A percentile compares a stretch with the other conserved stretches of the same genome.
Conservation (phyloP, 768 basidiomycete species). For the Boletus pseudopeckii region DNA sequence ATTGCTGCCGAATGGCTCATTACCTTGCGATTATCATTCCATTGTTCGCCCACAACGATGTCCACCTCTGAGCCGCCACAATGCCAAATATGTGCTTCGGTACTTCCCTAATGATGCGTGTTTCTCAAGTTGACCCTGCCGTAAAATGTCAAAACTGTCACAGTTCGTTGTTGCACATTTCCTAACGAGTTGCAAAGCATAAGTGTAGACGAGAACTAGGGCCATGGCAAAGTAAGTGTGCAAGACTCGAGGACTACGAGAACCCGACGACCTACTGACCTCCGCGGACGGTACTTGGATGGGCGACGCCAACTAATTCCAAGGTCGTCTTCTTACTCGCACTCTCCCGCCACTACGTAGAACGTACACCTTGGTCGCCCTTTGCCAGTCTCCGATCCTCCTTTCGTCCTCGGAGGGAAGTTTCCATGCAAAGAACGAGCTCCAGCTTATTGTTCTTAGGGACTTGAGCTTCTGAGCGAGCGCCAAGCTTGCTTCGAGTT, state of each 20-base stretch:
- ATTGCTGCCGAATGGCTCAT: constrained; percentile 23
- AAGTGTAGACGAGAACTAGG: neutral
- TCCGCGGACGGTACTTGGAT: neutral
- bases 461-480: constrained; percentile 45
- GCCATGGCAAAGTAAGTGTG: neutral
- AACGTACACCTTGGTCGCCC: constrained; percentile 41
- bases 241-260: neutral
- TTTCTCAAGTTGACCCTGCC: neutral
- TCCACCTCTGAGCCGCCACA: constrained; percentile 1
- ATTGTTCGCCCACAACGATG: constrained; percentile 14
- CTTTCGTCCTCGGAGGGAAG: constrained; percentile 13
- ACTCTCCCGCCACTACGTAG: constrained; percentile 39
- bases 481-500: constrained; percentile 45
- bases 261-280: neutral
- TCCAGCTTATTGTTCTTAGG: constrained; percentile 49
- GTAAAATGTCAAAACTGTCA: neutral
- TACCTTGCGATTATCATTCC: neutral
- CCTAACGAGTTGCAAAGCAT: neutral
- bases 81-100: neutral
- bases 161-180: neutral
- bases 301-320: constrained; percentile 22
- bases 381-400: constrained; percentile 21
- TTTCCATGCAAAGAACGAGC: constrained; percentile 41
- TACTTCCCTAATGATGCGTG: neutral
- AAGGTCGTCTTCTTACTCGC: constrained; percentile 41